Conservation (phyloP, 768 basidiomycete genomes). For the Psilocybe tampanensis region DNA sequence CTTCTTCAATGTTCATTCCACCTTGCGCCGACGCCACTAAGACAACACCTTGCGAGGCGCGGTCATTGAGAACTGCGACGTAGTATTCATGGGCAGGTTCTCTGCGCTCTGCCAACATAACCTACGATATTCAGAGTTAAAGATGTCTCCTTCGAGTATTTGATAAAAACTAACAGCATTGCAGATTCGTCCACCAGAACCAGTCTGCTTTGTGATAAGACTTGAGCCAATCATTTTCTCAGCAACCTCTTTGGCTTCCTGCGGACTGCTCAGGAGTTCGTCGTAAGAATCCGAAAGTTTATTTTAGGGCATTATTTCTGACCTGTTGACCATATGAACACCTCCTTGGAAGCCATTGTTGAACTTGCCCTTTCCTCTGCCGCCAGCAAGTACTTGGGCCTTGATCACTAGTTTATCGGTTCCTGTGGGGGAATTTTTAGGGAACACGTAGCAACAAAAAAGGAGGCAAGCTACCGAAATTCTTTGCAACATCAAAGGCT, state of each 20-base stretch:
- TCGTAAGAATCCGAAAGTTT: not conserved
- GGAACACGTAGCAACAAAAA: constrained; percentile 4
- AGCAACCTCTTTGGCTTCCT: constrained; percentile 87
- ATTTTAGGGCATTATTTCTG: constrained; percentile 11
- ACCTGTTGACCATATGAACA: constrained; percentile 94
- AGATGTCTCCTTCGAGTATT: not conserved
- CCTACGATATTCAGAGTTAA: constrained; percentile 43
- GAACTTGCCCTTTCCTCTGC: constrained; percentile 97
- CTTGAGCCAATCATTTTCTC: constrained; percentile 92
- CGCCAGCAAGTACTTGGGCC: constrained; percentile 98
- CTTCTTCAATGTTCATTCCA: constrained; percentile 99
- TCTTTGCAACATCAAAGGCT: constrained; percentile 85
- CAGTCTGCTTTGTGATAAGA: constrained; percentile 99
- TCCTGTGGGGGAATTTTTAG: constrained; percentile 42
- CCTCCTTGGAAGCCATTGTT: constrained; percentile 96
- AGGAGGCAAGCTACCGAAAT: constrained; percentile 64
- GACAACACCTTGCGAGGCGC: constrained; percentile 84
- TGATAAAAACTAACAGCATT: constrained; percentile 71
- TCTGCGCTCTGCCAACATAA: constrained; percentile 97
- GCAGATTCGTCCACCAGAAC: constrained; percentile 88
- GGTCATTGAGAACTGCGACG: constrained; percentile 95
- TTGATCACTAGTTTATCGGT: constrained; percentile 89
- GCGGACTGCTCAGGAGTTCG: constrained; percentile 54
- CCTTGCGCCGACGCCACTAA: constrained; percentile 94
- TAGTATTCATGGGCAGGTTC: constrained; percentile 97